phyloP scores from a whole-genome alignment of 306 rosid species.

The Abrus pulchellus region DNA sequence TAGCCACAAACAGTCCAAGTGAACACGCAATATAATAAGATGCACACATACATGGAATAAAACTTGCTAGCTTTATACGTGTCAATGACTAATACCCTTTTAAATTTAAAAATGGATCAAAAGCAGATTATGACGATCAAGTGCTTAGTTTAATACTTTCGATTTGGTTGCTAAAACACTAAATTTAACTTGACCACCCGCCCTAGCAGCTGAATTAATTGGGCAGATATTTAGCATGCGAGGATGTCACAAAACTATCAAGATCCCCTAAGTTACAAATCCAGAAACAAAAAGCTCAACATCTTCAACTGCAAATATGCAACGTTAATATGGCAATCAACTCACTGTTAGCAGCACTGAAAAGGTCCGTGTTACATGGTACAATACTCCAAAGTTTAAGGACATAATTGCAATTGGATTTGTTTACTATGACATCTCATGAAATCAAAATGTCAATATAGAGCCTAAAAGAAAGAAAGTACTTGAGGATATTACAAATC shows the following conservation, averaged over 20 bases:
- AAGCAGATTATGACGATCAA: conserved; percentile 6
- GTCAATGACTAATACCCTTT: neutral
- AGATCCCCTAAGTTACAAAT: neutral
- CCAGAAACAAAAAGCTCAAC: neutral
- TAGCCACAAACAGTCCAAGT: conserved; percentile 10
- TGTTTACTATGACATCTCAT: neutral
- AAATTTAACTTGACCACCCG: conserved; percentile 32
- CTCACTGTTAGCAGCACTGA: neutral
- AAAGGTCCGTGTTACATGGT: neutral
- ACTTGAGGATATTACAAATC: too few relatives aligned
- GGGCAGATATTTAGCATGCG: conserved; percentile 1
- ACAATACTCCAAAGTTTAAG: neutral
- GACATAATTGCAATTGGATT: neutral
- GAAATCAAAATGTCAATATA: too few relatives aligned
- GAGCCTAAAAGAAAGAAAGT: neutral
- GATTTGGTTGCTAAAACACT: conserved; percentile 15
- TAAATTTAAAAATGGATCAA: neutral
- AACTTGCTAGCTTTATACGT: neutral
- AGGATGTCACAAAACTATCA: neutral
- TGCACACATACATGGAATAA: conserved; percentile 1
- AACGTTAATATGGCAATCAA: neutral
- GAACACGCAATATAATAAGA: neutral
- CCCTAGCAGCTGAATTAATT: neutral
- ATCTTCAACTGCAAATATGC: neutral
- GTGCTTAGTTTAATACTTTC: neutral